Conservation (phyloP, 2,329 filamentous ascomycete species). For the Stylonectria norvegica region DNA sequence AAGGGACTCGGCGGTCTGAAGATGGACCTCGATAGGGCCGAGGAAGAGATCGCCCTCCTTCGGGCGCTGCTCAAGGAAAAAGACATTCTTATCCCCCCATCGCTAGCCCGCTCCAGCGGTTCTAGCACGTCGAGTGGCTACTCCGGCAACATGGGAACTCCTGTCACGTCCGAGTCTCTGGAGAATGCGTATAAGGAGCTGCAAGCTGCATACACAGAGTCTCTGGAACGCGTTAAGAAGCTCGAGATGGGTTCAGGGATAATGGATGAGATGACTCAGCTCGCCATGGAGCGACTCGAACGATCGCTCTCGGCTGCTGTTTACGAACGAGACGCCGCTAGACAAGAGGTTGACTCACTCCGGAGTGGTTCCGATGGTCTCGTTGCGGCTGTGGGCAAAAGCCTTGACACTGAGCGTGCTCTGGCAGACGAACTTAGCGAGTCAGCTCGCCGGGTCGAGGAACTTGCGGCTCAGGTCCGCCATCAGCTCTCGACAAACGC, state of each 20-base stretch:
- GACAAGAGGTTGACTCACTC: conserved; percentile 61
- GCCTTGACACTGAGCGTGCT: conserved; percentile 57
- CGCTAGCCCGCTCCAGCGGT: conserved; percentile 45
- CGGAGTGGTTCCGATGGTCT: conserved; percentile 58
- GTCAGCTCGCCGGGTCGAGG: conserved; percentile 74
- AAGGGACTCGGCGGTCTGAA: conserved; percentile 84
- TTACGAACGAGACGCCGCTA: conserved; percentile 69
- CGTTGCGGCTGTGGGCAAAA: conserved; percentile 52
- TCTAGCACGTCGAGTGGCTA: conserved; percentile 26
- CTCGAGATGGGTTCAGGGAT: conserved; percentile 49
- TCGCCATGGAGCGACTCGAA: conserved; percentile 64
- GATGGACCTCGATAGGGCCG: conserved; percentile 93
- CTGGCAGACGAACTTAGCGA: conserved; percentile 68
- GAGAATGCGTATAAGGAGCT: conserved; percentile 72
- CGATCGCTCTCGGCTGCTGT: conserved; percentile 65
- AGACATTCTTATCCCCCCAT: conserved; percentile 71
- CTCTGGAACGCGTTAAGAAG: conserved; percentile 62
- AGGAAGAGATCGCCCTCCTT: conserved; percentile 86
- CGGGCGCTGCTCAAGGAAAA: conserved; percentile 75
- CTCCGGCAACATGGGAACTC: conserved; percentile 32
- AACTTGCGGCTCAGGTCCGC: conserved; percentile 74
- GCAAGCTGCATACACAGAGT: conserved; percentile 65
- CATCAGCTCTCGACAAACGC: conserved; percentile 77
- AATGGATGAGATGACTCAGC: conserved; percentile 56
- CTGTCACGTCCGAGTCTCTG: conserved; percentile 67